Conservation (phyloP, 768 basidiomycete genomes). For the Crucibulum laeve region DNA sequence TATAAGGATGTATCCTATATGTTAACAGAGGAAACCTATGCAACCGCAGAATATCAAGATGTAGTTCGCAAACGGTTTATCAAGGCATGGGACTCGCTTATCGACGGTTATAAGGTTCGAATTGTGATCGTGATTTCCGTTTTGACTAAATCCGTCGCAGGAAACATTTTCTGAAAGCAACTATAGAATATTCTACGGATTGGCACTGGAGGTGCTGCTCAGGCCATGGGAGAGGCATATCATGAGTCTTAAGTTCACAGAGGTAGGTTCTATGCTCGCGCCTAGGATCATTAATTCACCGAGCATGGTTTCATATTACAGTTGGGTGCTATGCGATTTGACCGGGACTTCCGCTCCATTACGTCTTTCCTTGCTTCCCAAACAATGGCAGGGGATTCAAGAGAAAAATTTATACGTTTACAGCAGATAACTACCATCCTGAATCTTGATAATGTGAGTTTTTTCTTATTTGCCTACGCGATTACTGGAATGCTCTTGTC, state of each 20-base stretch:
- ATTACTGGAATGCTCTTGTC: constrained; percentile 5
- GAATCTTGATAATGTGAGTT: constrained; percentile 75
- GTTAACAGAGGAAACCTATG: constrained; percentile 85
- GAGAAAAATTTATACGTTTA: constrained; percentile 88
- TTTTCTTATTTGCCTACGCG: constrained; percentile 1
- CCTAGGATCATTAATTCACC: neutral
- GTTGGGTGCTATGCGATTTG: constrained; percentile 95
- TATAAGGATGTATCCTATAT: constrained; percentile 89
- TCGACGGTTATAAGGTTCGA: constrained; percentile 83
- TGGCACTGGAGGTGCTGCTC: constrained; percentile 84
- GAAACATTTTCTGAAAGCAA: constrained; percentile 86
- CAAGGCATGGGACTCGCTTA: constrained; percentile 79
- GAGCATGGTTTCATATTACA: constrained; percentile 22
- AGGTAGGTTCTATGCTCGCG: constrained; percentile 44
- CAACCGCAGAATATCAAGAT: constrained; percentile 81
- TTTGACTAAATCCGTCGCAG: constrained; percentile 31
- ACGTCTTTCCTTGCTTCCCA: constrained; percentile 83
- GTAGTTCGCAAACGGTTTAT: constrained; percentile 85
- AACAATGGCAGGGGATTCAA: constrained; percentile 81
- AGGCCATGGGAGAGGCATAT: constrained; percentile 94
- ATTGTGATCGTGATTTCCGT: neutral
- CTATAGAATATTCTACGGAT: constrained; percentile 79
- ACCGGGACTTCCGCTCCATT: constrained; percentile 85
- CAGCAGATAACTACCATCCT: constrained; percentile 92
- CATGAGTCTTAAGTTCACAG: constrained; percentile 77